phyloP scores from a whole-genome alignment of 306 rosid species.

The Rosa persica region DNA sequence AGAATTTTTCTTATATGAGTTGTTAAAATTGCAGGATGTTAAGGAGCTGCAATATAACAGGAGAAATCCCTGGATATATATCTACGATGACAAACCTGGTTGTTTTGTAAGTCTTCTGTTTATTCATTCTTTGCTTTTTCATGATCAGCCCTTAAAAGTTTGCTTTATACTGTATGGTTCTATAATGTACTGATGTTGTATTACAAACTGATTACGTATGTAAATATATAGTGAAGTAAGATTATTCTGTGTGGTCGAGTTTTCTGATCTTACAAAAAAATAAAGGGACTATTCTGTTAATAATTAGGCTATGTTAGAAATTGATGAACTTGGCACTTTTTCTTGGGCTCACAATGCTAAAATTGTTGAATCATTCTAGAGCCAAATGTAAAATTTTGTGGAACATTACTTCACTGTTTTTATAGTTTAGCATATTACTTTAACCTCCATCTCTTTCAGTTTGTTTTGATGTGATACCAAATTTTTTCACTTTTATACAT shows the following conservation, averaged over 20 bases:
- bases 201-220: background rate
- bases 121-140: background rate
- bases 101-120: constrained; percentile 8
- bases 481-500: background rate
- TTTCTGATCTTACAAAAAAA: background rate
- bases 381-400: background rate
- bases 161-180: background rate
- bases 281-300: background rate
- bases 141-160: background rate
- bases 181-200: background rate
- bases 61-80: constrained; percentile 15
- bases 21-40: constrained; percentile 21
- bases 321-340: background rate
- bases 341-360: background rate
- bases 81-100: background rate
- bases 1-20: background rate
- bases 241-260: background rate
- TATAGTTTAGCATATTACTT: background rate
- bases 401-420: background rate
- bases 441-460: background rate
- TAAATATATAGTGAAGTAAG: background rate
- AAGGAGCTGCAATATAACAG: constrained; percentile 23
- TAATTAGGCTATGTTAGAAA: background rate
- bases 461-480: background rate
- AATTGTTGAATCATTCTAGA: background rate